A percentile compares a stretch with the other conserved stretches of the same genome.
phyloP scores from a whole-genome alignment of 164 flowering plant species.

The Piper betle region DNA sequence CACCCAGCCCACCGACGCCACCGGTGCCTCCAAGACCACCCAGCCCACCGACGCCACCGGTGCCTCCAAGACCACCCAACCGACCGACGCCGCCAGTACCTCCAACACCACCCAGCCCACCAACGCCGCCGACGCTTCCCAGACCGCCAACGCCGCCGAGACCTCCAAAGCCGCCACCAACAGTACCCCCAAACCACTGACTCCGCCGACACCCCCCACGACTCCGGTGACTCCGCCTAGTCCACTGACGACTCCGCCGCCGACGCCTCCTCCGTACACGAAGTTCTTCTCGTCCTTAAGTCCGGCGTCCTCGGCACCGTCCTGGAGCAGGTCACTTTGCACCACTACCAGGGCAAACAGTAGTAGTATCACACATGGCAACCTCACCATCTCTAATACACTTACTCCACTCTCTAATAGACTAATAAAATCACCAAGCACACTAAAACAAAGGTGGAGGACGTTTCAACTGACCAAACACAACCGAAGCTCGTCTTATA shows the following conservation, averaged over 20 bases:
- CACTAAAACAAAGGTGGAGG: background rate
- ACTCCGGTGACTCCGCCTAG: background rate
- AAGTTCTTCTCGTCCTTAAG: conserved; percentile 8
- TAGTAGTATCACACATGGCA: background rate
- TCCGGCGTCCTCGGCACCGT: conserved; percentile 6
- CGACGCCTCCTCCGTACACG: background rate
- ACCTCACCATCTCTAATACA: conserved; percentile 3
- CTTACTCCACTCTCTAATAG: background rate
- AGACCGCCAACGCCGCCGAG: conserved; percentile 1
- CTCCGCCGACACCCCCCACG: background rate
- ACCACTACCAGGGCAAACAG: conserved; percentile 1
- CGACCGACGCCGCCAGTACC: conserved; percentile 3
- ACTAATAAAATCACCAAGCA: background rate
- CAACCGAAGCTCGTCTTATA: too few species aligned
- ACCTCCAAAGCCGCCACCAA: too few species aligned
- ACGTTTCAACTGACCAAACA: too few species aligned
- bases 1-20: too few species aligned
- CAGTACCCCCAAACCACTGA: too few species aligned
- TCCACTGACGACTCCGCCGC: too few species aligned
- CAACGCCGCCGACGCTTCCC: conserved; percentile 1
- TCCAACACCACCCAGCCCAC: conserved; percentile 3
- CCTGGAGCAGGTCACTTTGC: background rate
- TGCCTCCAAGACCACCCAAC: background rate
- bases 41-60: conserved; percentile 1
- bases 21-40: conserved; percentile 2